A percentile compares a stretch with the other conserved stretches of the same genome.
Evolutionary conservation across 2,329 filamentous ascomycete species (phyloP).

Genomic region (Cytospora mali): DNA sequence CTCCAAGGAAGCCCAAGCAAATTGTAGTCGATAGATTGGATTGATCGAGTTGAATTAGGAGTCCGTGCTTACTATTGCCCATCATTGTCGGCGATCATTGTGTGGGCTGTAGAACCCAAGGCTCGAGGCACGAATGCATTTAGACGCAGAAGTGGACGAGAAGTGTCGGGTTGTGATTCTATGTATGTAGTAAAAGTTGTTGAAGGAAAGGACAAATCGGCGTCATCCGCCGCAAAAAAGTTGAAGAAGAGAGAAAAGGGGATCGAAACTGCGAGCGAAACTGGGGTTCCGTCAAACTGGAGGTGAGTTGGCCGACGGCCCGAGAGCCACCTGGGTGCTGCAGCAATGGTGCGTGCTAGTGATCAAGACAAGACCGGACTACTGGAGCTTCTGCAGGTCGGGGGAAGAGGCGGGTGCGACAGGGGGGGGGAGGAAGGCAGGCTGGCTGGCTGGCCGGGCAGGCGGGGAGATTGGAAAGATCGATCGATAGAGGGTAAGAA

Average conservation of each 20-base stretch:
- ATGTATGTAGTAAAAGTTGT: not conserved
- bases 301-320: slow-evolving; percentile 1
- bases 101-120: slow-evolving; percentile 27
- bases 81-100: slow-evolving; percentile 28
- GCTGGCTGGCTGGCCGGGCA: no score
- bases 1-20: slow-evolving; percentile 13
- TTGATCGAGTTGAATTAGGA: not conserved
- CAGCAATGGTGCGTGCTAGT: not conserved
- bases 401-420: not conserved
- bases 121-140: slow-evolving; percentile 26
- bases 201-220: not conserved
- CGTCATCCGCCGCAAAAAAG: not conserved
- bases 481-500: not conserved
- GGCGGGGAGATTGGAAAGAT: not conserved
- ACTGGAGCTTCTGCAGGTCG: not conserved
- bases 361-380: not conserved
- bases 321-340: not conserved
- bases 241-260: not conserved
- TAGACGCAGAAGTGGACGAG: slow-evolving; percentile 11
- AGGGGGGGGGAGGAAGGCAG: not conserved
- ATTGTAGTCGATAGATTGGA: not conserved
- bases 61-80: slow-evolving; percentile 26
- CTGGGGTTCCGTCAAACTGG: not conserved
- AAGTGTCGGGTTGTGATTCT: not conserved
- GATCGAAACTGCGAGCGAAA: not conserved